Percentiles rank a stretch among this genome's conserved stretches.
Evolutionary conservation across 1,284 basidiomycete genomes (phyloP).

Genomic region (Microbotryomycetes sp.): DNA sequence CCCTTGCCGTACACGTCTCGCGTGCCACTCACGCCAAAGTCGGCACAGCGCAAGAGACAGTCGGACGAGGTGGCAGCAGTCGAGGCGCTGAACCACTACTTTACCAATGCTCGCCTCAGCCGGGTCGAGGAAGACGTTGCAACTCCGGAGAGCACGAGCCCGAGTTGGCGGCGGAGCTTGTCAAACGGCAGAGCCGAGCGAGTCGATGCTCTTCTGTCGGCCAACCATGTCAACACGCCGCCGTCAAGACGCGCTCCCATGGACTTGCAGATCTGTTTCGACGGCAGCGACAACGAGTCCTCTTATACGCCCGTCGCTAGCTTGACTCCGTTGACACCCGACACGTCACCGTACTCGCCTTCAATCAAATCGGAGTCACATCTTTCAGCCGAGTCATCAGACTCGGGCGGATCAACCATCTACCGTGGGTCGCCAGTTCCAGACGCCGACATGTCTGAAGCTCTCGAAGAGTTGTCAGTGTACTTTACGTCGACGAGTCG

Average conservation of each 20-base stretch:
- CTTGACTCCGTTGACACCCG: background rate
- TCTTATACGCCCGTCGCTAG: background rate
- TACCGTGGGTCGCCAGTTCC: background rate
- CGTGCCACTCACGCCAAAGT: slow-evolving; percentile 16
- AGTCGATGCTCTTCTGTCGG: background rate
- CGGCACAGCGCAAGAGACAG: slow-evolving; percentile 10
- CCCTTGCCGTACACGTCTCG: slow-evolving; percentile 2
- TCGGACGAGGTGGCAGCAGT: slow-evolving; percentile 15
- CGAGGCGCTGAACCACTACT: slow-evolving; percentile 26
- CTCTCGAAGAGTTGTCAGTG: slow-evolving; percentile 26
- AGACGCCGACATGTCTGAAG: slow-evolving; percentile 8
- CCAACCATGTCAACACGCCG: background rate
- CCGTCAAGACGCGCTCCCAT: background rate
- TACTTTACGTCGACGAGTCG: slow-evolving; percentile 16
- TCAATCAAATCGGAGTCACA: background rate
- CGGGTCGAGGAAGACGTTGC: slow-evolving; percentile 14
- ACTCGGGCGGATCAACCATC: background rate
- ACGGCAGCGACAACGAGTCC: background rate
- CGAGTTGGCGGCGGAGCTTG: background rate
- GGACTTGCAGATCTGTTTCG: background rate
- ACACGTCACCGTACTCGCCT: background rate
- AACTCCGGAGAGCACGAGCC: background rate
- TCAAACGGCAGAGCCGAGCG: background rate
- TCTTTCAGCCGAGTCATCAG: background rate
- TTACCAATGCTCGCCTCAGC: slow-evolving; percentile 16